Evolutionary conservation across 2,329 filamentous ascomycete species (phyloP).

Genomic region (Nothomitra cinnamomea): DNA sequence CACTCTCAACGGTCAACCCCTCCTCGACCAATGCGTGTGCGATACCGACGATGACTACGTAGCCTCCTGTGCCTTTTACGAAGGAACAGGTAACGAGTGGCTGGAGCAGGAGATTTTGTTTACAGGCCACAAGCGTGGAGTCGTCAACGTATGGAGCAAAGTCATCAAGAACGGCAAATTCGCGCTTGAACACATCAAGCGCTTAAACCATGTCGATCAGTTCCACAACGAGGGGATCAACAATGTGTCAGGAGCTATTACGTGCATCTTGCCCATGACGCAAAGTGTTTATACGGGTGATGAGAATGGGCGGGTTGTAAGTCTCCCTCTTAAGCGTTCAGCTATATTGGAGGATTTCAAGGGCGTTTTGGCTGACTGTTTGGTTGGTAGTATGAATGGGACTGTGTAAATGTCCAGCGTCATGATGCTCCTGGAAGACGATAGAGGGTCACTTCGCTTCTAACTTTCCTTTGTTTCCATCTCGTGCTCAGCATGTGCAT

Average conservation of each 20-base stretch:
- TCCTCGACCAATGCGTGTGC: constrained; percentile 72
- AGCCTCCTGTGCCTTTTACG: constrained; percentile 77
- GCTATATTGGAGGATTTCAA: no score
- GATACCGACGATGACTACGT: constrained; percentile 56
- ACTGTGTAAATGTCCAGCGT: constrained; percentile 1
- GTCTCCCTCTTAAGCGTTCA: constrained; percentile 13
- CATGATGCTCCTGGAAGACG: background rate
- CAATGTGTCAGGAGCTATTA: constrained; percentile 50
- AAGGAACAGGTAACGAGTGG: constrained; percentile 83
- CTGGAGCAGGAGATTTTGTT: constrained; percentile 73
- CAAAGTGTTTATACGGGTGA: constrained; percentile 83
- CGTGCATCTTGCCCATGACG: constrained; percentile 69
- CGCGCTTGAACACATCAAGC: constrained; percentile 60
- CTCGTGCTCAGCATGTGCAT: background rate
- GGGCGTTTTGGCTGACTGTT: background rate
- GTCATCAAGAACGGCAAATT: constrained; percentile 46
- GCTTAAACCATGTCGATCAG: constrained; percentile 63
- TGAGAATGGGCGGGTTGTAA: constrained; percentile 81
- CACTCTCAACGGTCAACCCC: constrained; percentile 69
- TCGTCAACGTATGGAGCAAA: constrained; percentile 60
- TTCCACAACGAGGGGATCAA: constrained; percentile 42
- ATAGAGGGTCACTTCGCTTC: background rate
- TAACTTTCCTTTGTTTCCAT: background rate
- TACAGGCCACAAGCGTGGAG: constrained; percentile 69
- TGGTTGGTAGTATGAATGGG: constrained; percentile 2